These are phyloP conservation scores for Entrophospora sp. DNA, from an alignment of 192 early-diverging fungal genomes.

Conservation along the genomic window DNA sequence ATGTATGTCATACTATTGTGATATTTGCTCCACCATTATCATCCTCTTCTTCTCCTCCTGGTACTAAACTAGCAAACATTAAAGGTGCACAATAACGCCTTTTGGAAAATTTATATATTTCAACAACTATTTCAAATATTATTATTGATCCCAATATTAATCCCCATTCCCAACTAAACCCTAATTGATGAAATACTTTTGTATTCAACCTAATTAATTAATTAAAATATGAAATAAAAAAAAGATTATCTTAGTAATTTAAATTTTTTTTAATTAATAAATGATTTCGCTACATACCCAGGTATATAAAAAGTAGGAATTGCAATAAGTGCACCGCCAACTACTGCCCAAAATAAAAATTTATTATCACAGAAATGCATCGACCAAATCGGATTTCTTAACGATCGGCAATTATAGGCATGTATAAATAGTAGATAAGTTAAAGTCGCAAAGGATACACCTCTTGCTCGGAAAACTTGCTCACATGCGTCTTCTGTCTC, in stretches of 20 bases:
- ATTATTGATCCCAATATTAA: constrained; percentile 16
- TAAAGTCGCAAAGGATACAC: constrained; percentile 60
- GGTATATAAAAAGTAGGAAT: constrained; percentile 25
- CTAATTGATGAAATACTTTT: constrained; percentile 27
- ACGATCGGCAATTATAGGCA: constrained; percentile 66
- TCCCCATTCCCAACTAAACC: constrained; percentile 23
- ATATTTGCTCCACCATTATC: too few relatives aligned
- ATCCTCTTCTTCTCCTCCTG: not conserved
- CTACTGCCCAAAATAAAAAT: constrained; percentile 39
- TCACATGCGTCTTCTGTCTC: constrained; percentile 33
- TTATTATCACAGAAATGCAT: constrained; percentile 15
- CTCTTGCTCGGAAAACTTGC: constrained; percentile 61
- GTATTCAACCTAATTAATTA: constrained; percentile 17
- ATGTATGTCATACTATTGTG: too few relatives aligned
- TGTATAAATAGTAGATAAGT: constrained; percentile 65
- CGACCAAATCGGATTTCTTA: constrained; percentile 53
- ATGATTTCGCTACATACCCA: not conserved
- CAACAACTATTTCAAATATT: constrained; percentile 24
- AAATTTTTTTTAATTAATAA: too few relatives aligned
- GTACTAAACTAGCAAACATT: too few relatives aligned
- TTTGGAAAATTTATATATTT: constrained; percentile 26
- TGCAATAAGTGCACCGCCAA: constrained; percentile 42
- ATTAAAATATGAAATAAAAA: not conserved
- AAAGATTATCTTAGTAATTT: too few relatives aligned
- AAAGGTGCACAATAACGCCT: constrained; percentile 22